Base-by-base conservation (phyloP, 805 yeast species). In the Kodamaea laetipori region DNA sequence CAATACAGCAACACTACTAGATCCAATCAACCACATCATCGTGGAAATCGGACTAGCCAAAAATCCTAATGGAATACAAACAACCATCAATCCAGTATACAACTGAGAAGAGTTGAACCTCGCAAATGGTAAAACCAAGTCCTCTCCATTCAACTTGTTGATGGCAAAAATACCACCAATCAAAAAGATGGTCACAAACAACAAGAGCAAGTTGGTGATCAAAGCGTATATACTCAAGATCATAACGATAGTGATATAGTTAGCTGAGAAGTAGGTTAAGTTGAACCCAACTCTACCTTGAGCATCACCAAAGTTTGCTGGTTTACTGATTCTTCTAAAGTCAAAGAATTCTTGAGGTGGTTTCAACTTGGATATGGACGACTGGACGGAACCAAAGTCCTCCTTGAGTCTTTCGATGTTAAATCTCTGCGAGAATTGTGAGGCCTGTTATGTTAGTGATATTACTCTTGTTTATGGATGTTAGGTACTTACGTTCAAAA, bases 311-410 rank as follows among this genome's bases (percentile, higher is more conserved):
- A 90, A 85, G 65, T 89, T 90, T 43, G 79, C 81, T 15, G 99
- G 99, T 63, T 89, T 90, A 27, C 96, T 86, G 49, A 94, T 65
- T 62, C 96, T 83, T 66, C 90, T 86, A 59, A 86, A 67, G 63
- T 94, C 97, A 60, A 94, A 88, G 62, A 94, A 94, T 63, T 94
- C 99, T 65, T 85, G 94, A 32, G 95, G 90, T 27, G 97, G 88
- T 60, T 86, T 84, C 48, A 94, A 65, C 56, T 86, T 79, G 37
- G 94, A 67, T 49, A 90, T 71, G 50, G 82, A 78, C 28, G 74
- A 58, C 59, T 84, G 88, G 39, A 92, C 53, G 2, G 81, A 52
- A 30, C 66, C 49, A 30, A 55, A 47, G 41, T 60, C 64, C 27
- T 49, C 47, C 41, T 49, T 56, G 50, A 60, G 48, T 21, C 60